Conservation (phyloP, 371 early-diverging fungal species). For the Mortierella polycephala region DNA sequence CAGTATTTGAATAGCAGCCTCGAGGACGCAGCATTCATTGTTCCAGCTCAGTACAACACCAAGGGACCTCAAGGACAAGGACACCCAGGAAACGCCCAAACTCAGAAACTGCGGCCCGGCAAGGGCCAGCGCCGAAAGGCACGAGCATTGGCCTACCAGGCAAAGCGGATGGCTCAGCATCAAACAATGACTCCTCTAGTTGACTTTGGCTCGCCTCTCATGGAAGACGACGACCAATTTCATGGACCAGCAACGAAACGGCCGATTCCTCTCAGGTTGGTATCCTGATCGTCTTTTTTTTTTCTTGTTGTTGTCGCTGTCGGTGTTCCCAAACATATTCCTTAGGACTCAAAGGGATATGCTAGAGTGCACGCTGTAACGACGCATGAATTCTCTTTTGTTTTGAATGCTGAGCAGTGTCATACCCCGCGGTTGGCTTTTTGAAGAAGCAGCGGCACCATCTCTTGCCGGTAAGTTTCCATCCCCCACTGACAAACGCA, state of each 20-base stretch:
- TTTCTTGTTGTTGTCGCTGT: background rate
- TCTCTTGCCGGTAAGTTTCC: constrained; percentile 33
- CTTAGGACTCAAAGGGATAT: background rate
- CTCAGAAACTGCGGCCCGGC: constrained; percentile 12
- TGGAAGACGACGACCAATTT: constrained; percentile 44
- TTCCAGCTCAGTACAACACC: background rate
- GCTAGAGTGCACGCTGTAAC: constrained; percentile 31
- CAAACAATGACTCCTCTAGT: constrained; percentile 33
- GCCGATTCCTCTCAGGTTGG: constrained; percentile 59
- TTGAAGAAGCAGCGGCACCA: constrained; percentile 35
- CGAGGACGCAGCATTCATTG: background rate
- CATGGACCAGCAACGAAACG: constrained; percentile 45
- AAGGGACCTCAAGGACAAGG: constrained; percentile 1
- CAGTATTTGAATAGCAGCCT: background rate
- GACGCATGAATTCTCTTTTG: constrained; percentile 29
- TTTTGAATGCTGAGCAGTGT: constrained; percentile 49
- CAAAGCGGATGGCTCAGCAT: constrained; percentile 28
- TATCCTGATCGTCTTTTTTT: constrained; percentile 7
- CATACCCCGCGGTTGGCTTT: constrained; percentile 54
- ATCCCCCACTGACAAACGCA: too few relatives aligned
- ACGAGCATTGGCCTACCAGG: constrained; percentile 36
- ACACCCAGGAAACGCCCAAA: background rate
- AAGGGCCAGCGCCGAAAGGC: constrained; percentile 32
- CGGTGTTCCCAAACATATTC: too few relatives aligned
- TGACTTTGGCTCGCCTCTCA: constrained; percentile 44